Base-by-base conservation (phyloP, 192 early-diverging fungal species). In the Backusella sp. region DNA sequence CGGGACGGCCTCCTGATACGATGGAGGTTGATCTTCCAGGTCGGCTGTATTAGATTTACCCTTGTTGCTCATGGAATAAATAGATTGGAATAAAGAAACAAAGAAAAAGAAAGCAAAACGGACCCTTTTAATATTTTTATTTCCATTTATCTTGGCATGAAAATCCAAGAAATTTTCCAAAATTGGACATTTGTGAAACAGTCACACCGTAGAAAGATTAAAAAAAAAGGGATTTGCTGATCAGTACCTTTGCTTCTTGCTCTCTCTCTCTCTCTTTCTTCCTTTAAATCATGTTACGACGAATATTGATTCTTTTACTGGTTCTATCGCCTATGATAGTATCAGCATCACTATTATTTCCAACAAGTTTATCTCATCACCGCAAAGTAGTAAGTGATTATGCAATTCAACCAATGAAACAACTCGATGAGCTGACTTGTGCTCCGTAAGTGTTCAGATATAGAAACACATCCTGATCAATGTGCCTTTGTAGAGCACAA, bases 401-500 rank as follows among this genome's bases (percentile, higher is more conserved):
- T 32, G 32, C 32, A 32, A 32, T 15, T 36, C 17, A 37, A 11
- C 4, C 8, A 26, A 12, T 59, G 11, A 3, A 28, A 67, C 11
- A 7, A 35, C 14, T 34, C 28, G 21, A 66, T 35, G 21, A 44
- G 26, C 28, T 69, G 23, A 69, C 26, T 66, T 66, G 21, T 30
- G 15, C 52, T 4, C 30, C n/a, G 12, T 28, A 21, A 88, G 84
- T 85, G 85, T 65, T 78, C 82, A 26, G 65, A 86, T 67, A 84
- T 91, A 14, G 88, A 84, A 74, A 76, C 72, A 7, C 82, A 87
- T 6, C 68, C 80, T 15, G 84, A 84, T 32, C 82, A 81, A 76
- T 94, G 93, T 70, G 77, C 66, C 9, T 90, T 81, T 56, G 89
- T 94, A 19, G 74, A 78, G 71, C 70, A 84, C 42, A 73, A 90